Conservation (phyloP, 768 basidiomycete genomes). For the Rhodotorula toruloides region DNA sequence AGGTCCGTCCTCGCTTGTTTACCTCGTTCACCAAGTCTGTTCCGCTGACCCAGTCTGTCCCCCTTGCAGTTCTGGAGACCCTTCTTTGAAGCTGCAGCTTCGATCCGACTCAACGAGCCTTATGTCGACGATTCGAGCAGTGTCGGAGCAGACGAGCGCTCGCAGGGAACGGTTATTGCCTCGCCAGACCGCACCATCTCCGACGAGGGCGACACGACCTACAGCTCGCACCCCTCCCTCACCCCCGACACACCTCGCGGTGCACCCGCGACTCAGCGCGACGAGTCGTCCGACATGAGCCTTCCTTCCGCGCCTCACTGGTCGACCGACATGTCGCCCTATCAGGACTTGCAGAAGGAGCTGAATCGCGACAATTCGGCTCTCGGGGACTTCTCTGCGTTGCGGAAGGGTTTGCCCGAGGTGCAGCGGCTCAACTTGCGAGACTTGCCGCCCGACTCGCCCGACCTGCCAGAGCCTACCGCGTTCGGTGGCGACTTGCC, state of each 20-base stretch:
- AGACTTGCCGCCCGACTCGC: slow-evolving; percentile 40
- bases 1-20: slow-evolving; percentile 53
- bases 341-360: neutral
- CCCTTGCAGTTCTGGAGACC: slow-evolving; percentile 79
- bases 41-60: neutral
- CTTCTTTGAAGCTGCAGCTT: slow-evolving; percentile 91
- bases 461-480: slow-evolving; percentile 39
- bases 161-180: slow-evolving; percentile 25
- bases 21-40: neutral
- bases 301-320: slow-evolving; percentile 14
- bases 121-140: slow-evolving; percentile 57
- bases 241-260: slow-evolving; percentile 19
- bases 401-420: slow-evolving; percentile 1
- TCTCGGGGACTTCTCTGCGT: slow-evolving; percentile 9
- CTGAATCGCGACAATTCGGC: neutral
- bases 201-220: slow-evolving; percentile 17
- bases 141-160: slow-evolving; percentile 55
- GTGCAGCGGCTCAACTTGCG: slow-evolving; percentile 21
- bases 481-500: no score
- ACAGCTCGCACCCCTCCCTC: slow-evolving; percentile 2
- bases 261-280: neutral
- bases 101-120: slow-evolving; percentile 62
- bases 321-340: slow-evolving; percentile 13
- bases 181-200: slow-evolving; percentile 24
- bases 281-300: neutral